These are phyloP conservation scores for Neurospora cerealis DNA, from an alignment of 495 filamentous ascomycete species.

Conservation along the genomic window DNA sequence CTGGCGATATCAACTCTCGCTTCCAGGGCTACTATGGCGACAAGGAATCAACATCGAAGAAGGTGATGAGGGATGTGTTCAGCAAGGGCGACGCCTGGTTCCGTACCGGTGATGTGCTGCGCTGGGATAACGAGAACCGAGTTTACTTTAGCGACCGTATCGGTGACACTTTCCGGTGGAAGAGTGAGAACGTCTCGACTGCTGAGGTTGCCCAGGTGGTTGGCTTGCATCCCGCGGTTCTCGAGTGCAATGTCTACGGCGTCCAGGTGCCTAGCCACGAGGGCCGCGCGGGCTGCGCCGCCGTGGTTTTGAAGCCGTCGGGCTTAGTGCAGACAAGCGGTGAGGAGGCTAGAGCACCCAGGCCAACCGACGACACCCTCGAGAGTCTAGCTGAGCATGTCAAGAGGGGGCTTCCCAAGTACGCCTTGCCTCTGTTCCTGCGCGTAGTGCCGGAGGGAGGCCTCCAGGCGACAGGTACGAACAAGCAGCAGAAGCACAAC, in stretches of 20 bases:
- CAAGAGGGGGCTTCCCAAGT: conserved; percentile 51
- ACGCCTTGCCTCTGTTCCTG: conserved; percentile 71
- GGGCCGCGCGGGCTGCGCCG: conserved; percentile 77
- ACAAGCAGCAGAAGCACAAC: conserved; percentile 74
- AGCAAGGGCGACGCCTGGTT: conserved; percentile 78
- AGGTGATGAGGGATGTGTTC: conserved; percentile 72
- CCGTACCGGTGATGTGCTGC: conserved; percentile 75
- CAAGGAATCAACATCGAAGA: conserved; percentile 57
- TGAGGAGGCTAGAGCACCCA: neutral
- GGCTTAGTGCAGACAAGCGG: conserved; percentile 19
- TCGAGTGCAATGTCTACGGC: conserved; percentile 85
- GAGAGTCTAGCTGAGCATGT: conserved; percentile 51
- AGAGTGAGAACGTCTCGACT: conserved; percentile 85
- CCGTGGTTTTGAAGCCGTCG: conserved; percentile 43
- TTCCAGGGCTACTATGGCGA: conserved; percentile 91
- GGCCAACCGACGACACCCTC: conserved; percentile 33
- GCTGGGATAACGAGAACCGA: conserved; percentile 58
- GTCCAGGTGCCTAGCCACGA: conserved; percentile 76
- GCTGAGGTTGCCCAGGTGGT: conserved; percentile 71
- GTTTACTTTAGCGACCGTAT: conserved; percentile 85
- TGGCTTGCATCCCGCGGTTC: conserved; percentile 53
- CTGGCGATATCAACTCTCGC: conserved; percentile 47
- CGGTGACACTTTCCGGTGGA: conserved; percentile 94
- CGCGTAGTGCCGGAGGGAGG: conserved; percentile 43
- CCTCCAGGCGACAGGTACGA: conserved; percentile 67